phyloP scores from a whole-genome alignment of 768 basidiomycete genomes.

The Suillus fuscotomentosus region DNA sequence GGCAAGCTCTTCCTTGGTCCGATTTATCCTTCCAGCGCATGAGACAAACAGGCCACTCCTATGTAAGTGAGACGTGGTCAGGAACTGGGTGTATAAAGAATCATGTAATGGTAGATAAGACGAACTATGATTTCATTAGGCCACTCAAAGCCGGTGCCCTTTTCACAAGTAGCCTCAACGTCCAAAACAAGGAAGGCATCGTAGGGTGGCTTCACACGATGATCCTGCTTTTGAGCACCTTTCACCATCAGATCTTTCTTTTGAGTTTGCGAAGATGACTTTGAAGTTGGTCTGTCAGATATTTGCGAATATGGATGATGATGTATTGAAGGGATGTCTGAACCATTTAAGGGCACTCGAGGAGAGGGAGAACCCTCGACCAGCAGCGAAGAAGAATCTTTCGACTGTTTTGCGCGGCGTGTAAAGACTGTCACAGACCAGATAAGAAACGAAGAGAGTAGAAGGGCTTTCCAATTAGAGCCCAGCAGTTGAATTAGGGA shows the following conservation, averaged over 20 bases:
- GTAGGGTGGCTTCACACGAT: conserved; percentile 44
- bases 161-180: conserved; percentile 81
- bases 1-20: conserved; percentile 45
- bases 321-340: conserved; percentile 19
- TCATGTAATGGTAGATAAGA: conserved; percentile 16
- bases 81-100: conserved; percentile 2
- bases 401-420: neutral
- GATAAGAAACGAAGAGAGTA: conserved; percentile 10
- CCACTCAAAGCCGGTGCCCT: conserved; percentile 68
- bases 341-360: neutral
- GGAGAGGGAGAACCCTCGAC: neutral
- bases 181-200: conserved; percentile 88
- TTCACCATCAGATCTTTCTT: conserved; percentile 1
- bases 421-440: conserved; percentile 1
- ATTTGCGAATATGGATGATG: conserved; percentile 11
- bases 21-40: conserved; percentile 76
- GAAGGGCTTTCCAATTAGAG: neutral
- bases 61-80: conserved; percentile 11
- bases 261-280: conserved; percentile 4
- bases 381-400: neutral
- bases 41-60: conserved; percentile 95
- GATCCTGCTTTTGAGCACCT: conserved; percentile 12
- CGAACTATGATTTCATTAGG: conserved; percentile 96
- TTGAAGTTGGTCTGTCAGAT: conserved; percentile 6
- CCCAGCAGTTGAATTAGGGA: neutral